Evolutionary conservation across 176 grass and related monocot genomes (phyloP), one percentile per base, ranked within the genome.

Genomic region (Carex parvula): DNA sequence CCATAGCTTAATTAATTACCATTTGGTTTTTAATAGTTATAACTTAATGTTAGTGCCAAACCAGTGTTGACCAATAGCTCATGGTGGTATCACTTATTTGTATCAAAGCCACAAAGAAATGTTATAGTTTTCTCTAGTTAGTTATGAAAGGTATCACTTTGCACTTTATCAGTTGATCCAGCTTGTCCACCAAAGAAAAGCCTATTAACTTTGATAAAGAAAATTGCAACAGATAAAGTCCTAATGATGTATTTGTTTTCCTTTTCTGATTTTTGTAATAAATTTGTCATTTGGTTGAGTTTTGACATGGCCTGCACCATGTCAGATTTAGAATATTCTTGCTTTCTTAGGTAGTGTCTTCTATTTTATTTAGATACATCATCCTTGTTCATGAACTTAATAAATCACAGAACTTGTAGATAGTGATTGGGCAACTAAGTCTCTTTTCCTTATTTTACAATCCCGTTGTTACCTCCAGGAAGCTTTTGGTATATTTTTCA

Each of bases 271-370:
- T 62, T 62, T 77, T 77, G 22, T 77, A 57, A 33, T 77, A 3
- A 56, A 56, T 29, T 3, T 22, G 24, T 6, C 11, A 56, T 50
- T 77, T 77, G 50, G 73, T 56, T 56, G 73, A 56, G 73, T 55
- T 77, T 63, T 81, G 79, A 81, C 79, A 61, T 81, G 79, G 79
- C 58, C 2, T 81, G 79, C 79, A 81, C 79, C 79, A 81, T 55
- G 53, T 56, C 44, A 57, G 33, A 53, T 80, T 61, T 37, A 60
- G 58, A 81, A 81, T 62, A 62, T 81, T 64, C 48, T 81, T 81
- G 53, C 79, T 81, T 81, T 81, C 18, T 62, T 32, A 6, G 58
- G 35, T 24, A 35, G 55, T 81, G 55, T 64, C 11, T 42, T 60
- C 60, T 81, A 62, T 63, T 64, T 64, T 62, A 44, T 22, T 41